A percentile compares a stretch with the other conserved stretches of the same genome.
These are phyloP conservation scores for Rhodotorula sphaerocarpa DNA, from an alignment of 768 basidiomycete genomes.

Conservation along the genomic window DNA sequence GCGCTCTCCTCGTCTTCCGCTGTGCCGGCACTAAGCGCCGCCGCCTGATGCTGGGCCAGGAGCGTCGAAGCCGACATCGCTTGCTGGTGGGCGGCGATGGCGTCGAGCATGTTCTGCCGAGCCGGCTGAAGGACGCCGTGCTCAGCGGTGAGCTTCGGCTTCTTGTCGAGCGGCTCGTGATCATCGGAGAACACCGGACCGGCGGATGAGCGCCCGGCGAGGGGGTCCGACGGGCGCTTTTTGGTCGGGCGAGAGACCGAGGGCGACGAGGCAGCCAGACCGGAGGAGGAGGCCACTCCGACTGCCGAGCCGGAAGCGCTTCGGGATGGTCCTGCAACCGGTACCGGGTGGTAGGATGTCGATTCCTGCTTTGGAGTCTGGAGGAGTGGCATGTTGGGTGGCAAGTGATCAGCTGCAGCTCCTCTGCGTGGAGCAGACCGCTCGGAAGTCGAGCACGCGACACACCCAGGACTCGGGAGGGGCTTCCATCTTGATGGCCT, in stretches of 20 bases:
- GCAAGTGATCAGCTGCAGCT: too few relatives aligned
- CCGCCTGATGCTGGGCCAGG: background rate
- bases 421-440: too few relatives aligned
- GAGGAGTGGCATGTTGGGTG: too few relatives aligned
- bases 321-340: too few relatives aligned
- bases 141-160: conserved; percentile 10
- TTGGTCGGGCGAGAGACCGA: conserved; percentile 1
- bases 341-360: too few relatives aligned
- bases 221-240: conserved; percentile 4
- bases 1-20: conserved; percentile 1
- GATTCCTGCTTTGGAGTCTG: too few relatives aligned
- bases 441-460: background rate
- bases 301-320: too few relatives aligned
- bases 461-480: conserved; percentile 2
- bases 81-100: background rate
- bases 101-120: background rate
- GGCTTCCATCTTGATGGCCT: background rate
- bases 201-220: conserved; percentile 8
- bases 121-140: background rate
- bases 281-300: too few relatives aligned
- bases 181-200: conserved; percentile 2
- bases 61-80: background rate
- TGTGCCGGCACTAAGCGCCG: background rate
- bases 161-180: conserved; percentile 20
- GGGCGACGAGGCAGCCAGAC: too few relatives aligned